Base-by-base conservation (phyloP, 1,139 yeast species). In the Pichia sp. region DNA sequence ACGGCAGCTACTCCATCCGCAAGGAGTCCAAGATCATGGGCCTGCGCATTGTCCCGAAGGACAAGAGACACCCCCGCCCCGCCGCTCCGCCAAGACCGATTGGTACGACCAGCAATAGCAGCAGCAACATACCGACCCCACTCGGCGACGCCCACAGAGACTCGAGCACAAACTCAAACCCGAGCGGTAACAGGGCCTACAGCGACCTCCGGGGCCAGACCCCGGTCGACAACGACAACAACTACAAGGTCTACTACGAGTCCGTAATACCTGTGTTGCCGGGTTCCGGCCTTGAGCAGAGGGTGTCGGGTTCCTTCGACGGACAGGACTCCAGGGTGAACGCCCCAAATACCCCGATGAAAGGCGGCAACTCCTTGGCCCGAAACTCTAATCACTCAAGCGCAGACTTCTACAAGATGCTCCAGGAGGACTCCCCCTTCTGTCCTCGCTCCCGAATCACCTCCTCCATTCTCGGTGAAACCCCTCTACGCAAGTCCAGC, bases 241-340 rank as follows among this genome's bases (percentile, higher is more conserved):
- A 59, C 31, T 65, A 59, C 53, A 58, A 63, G 30, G 53, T 59
- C 38, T 67, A 57, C 51, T 67, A 67, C 51, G 70, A 67, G 48
- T 65, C 69, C 1, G 65, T 66, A 43, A 65, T 67, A 24, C 71
- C 71, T 7, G 60, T 66, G 9, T 56, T 57, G 6, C 55, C 55
- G 9, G 45, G 42, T 4, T 31, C 34, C 12, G 12, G 34, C 34
- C 12, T 31, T 8, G 34, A 31, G 12, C 9, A 31, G 2, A 8
- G 34, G 12, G 4, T 12, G 12, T 31, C 34, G 12, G 12, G 9
- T 4, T 31, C 34, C 12, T 9, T 12, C 12, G 34, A 31, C 5
- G 34, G 34, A 31, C 34, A 31, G 34, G 34, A 31, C 34, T 8
- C 34, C 34, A 31, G 34, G 34, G 34, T 12, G 34, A 31, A 31